Evolutionary conservation across 1,284 basidiomycete species (phyloP).

Genomic region (Apiotrichum veenhuisii): DNA sequence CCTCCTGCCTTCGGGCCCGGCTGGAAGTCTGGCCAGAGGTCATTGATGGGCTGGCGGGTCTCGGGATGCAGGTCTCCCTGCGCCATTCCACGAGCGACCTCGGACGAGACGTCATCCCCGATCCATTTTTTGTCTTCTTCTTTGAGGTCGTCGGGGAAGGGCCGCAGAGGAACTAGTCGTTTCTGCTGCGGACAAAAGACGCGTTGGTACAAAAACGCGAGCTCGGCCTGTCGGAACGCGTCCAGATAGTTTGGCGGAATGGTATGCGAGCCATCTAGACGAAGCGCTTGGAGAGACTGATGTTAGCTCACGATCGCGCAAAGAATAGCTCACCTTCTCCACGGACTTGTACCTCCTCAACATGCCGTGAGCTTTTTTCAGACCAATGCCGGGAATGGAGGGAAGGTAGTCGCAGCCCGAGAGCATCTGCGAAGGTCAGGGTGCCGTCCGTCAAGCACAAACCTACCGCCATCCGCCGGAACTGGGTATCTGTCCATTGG

Average conservation of each 20-base stretch:
- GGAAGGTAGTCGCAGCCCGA: constrained; percentile 98
- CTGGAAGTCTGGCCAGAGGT: constrained; percentile 66
- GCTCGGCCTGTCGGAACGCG: constrained; percentile 71
- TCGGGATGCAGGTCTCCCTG: constrained; percentile 74
- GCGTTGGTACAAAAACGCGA: constrained; percentile 89
- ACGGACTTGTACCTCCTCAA: constrained; percentile 80
- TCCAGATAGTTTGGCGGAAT: constrained; percentile 74
- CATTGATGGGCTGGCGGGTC: constrained; percentile 65
- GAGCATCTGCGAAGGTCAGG: constrained; percentile 59
- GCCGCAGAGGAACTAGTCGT: constrained; percentile 65
- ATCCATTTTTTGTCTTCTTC: constrained; percentile 67
- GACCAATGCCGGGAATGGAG: constrained; percentile 90
- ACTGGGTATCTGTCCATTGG: constrained; percentile 85
- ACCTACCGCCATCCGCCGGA: constrained; percentile 78
- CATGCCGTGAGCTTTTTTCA: constrained; percentile 87
- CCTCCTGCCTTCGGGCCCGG: constrained; percentile 11
- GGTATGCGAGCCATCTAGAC: constrained; percentile 76
- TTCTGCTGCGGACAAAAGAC: constrained; percentile 75
- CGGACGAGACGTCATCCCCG: constrained; percentile 56
- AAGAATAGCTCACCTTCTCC: constrained; percentile 60
- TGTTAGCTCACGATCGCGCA: constrained; percentile 9
- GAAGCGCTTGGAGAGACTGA: constrained; percentile 63
- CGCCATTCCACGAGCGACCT: constrained; percentile 59
- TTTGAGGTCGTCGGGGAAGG: constrained; percentile 56
- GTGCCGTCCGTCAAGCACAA: not conserved